Evolutionary conservation across 108 stramenopile genomes (phyloP).

Genomic region (Nitzschia putrida): DNA sequence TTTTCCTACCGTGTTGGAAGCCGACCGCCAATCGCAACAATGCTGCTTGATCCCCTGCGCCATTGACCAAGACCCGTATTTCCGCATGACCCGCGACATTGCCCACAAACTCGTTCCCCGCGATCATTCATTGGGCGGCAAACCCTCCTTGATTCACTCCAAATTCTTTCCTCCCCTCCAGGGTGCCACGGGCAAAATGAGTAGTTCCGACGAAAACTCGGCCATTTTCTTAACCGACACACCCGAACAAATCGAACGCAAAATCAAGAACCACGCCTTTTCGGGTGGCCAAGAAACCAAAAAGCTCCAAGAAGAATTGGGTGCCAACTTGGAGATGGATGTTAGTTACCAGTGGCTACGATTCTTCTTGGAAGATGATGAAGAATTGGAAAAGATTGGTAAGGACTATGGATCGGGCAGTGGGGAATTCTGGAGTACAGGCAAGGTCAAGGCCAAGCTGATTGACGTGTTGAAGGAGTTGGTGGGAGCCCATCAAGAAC

Average conservation of each 20-base stretch:
- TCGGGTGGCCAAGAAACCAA: slow-evolving; percentile 94
- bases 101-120: slow-evolving; percentile 83
- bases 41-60: slow-evolving; percentile 96
- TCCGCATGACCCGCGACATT: slow-evolving; percentile 98
- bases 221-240: slow-evolving; percentile 98
- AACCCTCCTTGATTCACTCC: slow-evolving; percentile 96
- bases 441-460: slow-evolving; percentile 89
- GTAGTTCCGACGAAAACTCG: slow-evolving; percentile 73
- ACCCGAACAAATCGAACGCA: slow-evolving; percentile 75
- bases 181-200: slow-evolving; percentile 96
- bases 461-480: slow-evolving; percentile 84
- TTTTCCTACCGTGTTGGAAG: slow-evolving; percentile 84
- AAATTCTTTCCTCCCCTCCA: slow-evolving; percentile 99
- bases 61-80: slow-evolving; percentile 99
- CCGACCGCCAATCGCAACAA: slow-evolving; percentile 47
- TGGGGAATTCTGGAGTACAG: slow-evolving; percentile 94
- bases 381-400: slow-evolving; percentile 88
- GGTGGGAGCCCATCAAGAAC: slow-evolving; percentile 87
- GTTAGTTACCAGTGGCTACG: slow-evolving; percentile 95
- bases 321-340: slow-evolving; percentile 95
- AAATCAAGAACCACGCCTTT: slow-evolving; percentile 92
- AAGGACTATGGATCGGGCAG: slow-evolving; percentile 86
- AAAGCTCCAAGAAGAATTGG: slow-evolving; percentile 89
- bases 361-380: slow-evolving; percentile 98
- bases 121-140: slow-evolving; percentile 71